Evolutionary conservation across 2,329 filamentous ascomycete species (phyloP).

Genomic region (Thelonectria rubi): DNA sequence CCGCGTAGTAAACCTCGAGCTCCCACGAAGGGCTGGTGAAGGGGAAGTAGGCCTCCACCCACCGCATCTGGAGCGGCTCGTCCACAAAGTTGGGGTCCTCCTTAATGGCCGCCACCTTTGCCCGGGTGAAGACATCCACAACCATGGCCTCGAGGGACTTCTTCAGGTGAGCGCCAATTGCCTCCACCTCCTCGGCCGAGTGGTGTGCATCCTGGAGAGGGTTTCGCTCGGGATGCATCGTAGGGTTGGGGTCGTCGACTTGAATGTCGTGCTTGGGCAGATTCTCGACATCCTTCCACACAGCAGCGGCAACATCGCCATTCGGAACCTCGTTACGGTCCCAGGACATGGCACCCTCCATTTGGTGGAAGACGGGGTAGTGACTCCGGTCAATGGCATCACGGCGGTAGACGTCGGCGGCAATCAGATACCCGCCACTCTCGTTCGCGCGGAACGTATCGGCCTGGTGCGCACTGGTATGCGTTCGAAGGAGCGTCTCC

Average conservation of each 20-base stretch:
- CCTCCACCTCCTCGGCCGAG: constrained; percentile 78
- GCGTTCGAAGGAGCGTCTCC: constrained; percentile 84
- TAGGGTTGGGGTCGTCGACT: constrained; percentile 85
- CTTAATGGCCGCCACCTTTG: constrained; percentile 70
- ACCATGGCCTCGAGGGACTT: constrained; percentile 89
- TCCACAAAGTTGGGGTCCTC: constrained; percentile 60
- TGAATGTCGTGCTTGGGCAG: constrained; percentile 78
- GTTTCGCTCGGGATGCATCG: constrained; percentile 80
- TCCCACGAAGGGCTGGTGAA: constrained; percentile 98
- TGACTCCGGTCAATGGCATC: constrained; percentile 96
- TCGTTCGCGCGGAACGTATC: constrained; percentile 78
- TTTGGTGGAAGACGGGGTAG: constrained; percentile 98
- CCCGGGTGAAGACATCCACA: constrained; percentile 84
- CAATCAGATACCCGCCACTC: constrained; percentile 85
- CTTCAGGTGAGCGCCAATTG: constrained; percentile 87
- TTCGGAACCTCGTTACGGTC: constrained; percentile 69
- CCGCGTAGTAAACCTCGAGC: constrained; percentile 92
- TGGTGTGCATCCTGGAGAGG: constrained; percentile 81
- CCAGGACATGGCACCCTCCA: constrained; percentile 95
- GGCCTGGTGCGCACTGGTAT: constrained; percentile 93
- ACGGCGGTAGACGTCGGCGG: constrained; percentile 92
- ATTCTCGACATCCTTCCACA: constrained; percentile 74
- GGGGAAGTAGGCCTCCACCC: constrained; percentile 97
- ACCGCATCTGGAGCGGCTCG: constrained; percentile 85
- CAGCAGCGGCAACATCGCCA: constrained; percentile 68